A percentile compares a stretch with the other conserved stretches of the same genome.
Conservation (phyloP, 495 filamentous ascomycete genomes). For the Aspergillus hancockii region DNA sequence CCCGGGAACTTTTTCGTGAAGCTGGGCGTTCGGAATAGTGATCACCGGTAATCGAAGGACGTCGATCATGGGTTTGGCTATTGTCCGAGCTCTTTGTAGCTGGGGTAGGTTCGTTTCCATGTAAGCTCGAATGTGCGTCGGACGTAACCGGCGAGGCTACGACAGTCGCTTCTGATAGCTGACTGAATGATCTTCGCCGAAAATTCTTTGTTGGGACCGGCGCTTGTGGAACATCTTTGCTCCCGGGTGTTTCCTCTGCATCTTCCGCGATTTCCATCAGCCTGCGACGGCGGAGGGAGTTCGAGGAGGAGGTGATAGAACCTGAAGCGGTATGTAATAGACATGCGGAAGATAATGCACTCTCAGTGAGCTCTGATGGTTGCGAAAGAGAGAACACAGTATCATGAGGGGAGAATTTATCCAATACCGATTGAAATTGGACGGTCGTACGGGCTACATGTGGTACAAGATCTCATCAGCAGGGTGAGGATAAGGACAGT, state of each 20-base stretch:
- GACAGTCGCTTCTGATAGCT: slow-evolving; percentile 41
- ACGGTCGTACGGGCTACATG: slow-evolving; percentile 83
- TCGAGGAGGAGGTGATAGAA: slow-evolving; percentile 83
- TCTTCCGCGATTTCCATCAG: slow-evolving; percentile 90
- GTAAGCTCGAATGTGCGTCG: slow-evolving; percentile 18
- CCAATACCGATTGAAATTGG: slow-evolving; percentile 83
- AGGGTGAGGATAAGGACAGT: slow-evolving; percentile 6
- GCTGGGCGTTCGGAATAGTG: slow-evolving; percentile 19
- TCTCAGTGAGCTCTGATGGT: slow-evolving; percentile 81
- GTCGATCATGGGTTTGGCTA: slow-evolving; percentile 22
- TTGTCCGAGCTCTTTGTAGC: slow-evolving; percentile 21
- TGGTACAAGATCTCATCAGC: background rate
- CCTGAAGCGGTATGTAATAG: slow-evolving; percentile 86
- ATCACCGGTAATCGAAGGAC: slow-evolving; percentile 16
- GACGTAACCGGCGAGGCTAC: slow-evolving; percentile 27
- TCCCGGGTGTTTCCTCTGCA: slow-evolving; percentile 60
- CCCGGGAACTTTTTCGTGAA: slow-evolving; percentile 32
- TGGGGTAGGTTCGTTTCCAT: slow-evolving; percentile 18
- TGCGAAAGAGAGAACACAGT: slow-evolving; percentile 71
- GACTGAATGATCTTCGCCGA: slow-evolving; percentile 37
- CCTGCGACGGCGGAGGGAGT: slow-evolving; percentile 70
- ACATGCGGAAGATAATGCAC: slow-evolving; percentile 83
- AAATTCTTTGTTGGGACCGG: slow-evolving; percentile 19
- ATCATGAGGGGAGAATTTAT: slow-evolving; percentile 87
- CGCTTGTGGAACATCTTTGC: slow-evolving; percentile 52